Conservation (phyloP, 495 filamentous ascomycete species). For the Aspergillus bertholletiae region DNA sequence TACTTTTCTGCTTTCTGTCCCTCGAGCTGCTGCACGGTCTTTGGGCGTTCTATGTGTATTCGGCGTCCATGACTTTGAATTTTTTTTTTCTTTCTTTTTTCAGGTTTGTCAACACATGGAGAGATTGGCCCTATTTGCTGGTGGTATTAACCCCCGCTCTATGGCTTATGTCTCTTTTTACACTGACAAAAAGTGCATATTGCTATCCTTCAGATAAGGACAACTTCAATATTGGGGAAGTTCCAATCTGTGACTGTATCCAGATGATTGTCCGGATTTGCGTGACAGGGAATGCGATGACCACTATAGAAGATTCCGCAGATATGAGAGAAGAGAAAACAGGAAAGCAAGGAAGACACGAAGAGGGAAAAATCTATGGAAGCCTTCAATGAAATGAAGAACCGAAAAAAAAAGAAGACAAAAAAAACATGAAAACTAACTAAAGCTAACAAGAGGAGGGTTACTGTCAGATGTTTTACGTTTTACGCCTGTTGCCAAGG, state of each 20-base stretch:
- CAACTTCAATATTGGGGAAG: not conserved
- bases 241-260: not conserved
- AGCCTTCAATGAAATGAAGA: not conserved
- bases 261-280: not conserved
- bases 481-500: not conserved
- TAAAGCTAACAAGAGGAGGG: constrained; percentile 7
- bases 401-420: constrained; percentile 9
- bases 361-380: not conserved
- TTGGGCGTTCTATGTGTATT: not conserved
- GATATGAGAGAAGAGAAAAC: not conserved
- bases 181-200: not conserved
- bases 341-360: not conserved
- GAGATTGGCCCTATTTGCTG: not conserved
- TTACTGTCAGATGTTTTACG: not conserved
- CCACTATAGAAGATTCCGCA: not conserved
- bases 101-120: not conserved
- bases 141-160: not conserved
- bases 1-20: not conserved
- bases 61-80: not conserved
- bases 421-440: constrained; percentile 12
- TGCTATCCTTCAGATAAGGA: not conserved
- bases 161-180: not conserved
- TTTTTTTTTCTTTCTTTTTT: not conserved
- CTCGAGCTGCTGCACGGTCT: not conserved
- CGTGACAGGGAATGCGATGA: not conserved